Evolutionary conservation across 2,329 filamentous ascomycete genomes (phyloP).

Genomic region (Pezizomycotina sp.): DNA sequence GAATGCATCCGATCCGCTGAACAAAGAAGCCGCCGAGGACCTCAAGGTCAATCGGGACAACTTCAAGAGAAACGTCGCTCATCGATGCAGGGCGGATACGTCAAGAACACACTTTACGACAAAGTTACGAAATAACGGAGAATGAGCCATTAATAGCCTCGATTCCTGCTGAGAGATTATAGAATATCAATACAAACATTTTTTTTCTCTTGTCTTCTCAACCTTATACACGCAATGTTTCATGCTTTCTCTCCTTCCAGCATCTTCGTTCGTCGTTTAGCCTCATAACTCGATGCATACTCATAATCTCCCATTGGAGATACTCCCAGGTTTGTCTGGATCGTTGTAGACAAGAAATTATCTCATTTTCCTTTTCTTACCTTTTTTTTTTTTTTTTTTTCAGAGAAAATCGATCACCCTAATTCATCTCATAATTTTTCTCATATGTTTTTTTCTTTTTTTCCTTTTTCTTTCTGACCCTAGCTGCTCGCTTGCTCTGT

Average conservation of each 20-base stretch:
- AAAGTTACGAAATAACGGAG: constrained; percentile 49
- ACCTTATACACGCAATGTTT: constrained; percentile 5
- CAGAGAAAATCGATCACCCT: constrained; percentile 5
- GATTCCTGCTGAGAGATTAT: constrained; percentile 5
- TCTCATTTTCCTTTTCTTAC: constrained; percentile 2
- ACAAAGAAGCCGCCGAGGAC: constrained; percentile 94
- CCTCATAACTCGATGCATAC: no score
- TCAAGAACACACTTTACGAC: constrained; percentile 61
- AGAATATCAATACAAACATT: constrained; percentile 16
- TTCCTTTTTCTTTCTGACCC: constrained; percentile 1
- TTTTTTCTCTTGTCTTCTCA: constrained; percentile 20
- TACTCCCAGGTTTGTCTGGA: no score
- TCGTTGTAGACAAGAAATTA: constrained; percentile 6
- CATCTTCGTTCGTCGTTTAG: not conserved
- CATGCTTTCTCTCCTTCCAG: constrained; percentile 1
- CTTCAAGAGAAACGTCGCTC: constrained; percentile 81
- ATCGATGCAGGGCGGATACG: constrained; percentile 63
- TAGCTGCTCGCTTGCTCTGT: not conserved
- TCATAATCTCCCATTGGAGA: no score
- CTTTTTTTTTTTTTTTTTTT: constrained; percentile 3
- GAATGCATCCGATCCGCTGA: constrained; percentile 91
- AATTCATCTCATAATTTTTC: no score
- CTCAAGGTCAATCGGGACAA: constrained; percentile 67
- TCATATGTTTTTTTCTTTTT: constrained; percentile 2
- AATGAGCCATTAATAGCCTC: constrained; percentile 1